Base-by-base conservation (phyloP, 768 basidiomycete species). In the Mycena olivaceomarginata region DNA sequence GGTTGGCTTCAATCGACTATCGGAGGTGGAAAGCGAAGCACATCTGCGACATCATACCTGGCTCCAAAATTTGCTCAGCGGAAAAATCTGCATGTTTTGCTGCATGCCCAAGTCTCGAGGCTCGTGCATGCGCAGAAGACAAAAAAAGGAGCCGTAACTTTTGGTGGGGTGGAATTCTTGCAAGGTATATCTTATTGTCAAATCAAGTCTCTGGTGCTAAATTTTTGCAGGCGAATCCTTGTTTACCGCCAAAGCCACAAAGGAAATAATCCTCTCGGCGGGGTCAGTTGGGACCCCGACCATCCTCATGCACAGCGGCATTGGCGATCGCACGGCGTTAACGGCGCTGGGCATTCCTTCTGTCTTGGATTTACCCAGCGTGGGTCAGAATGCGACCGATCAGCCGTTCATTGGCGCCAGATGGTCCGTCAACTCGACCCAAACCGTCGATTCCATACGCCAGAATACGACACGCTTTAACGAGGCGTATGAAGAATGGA, bases 1-100 rank as follows among this genome's bases (percentile, higher is more conserved):
- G 84, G 84, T 13, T 85, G 83, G 83, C 57, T 79, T 8, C 83
- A 83, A 46, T 67, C 71, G 1, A 80, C 82, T 15, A 81, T 85
- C 48, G 77, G 72, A 5, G 70, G 75, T 25, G 82, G 84, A 39
- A 75, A 40, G 16, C 81, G 85, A 12, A 70, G 69, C 25, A 60
- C 39, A 18, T 62, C 53, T 40, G 69, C 45, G 13, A 53, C 69
- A 25, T 57, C 85, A 15, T 84, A 86, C 67, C 79, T 86, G 22
- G 72, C 75, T 20, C 31, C 31, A 31, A 31, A 31, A 31, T 31
- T 31, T 3, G 31, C 31, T 31, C 31, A 31, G 31, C 2, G 31
- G 39, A 6, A 2, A 62, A 57, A 45, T 56, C 79, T 56, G 66
- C 80, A 43, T 40, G 43, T 46, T 31, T 31, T 31, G 31, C 31